Evolutionary conservation across 1,139 yeast species (phyloP).

Genomic region (Suhomyces chickasaworum): DNA sequence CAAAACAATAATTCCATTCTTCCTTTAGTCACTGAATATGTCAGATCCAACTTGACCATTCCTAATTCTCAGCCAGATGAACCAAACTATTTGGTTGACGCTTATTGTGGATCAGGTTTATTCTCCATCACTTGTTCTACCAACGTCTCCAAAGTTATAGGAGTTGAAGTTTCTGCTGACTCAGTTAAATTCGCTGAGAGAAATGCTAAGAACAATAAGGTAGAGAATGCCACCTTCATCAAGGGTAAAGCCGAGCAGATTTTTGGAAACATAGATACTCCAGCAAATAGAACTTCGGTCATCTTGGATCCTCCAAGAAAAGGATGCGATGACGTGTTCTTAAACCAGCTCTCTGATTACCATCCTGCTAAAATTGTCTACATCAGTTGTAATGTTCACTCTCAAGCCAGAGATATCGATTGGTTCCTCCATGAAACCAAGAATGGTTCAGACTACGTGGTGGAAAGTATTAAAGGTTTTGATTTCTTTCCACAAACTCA

Average conservation of each 20-base stretch:
- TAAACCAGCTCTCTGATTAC: slow-evolving; percentile 81
- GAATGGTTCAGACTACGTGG: slow-evolving; percentile 61
- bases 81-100: slow-evolving; percentile 76
- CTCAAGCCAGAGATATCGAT: slow-evolving; percentile 93
- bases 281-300: slow-evolving; percentile 76
- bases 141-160: slow-evolving; percentile 79
- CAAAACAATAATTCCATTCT: slow-evolving; percentile 93
- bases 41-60: slow-evolving; percentile 63
- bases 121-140: slow-evolving; percentile 85
- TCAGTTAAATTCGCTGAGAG: slow-evolving; percentile 83
- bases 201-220: slow-evolving; percentile 75
- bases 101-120: slow-evolving; percentile 96
- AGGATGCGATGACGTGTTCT: slow-evolving; percentile 88
- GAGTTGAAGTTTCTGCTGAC: slow-evolving; percentile 93
- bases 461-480: slow-evolving; percentile 88
- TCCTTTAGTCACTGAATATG: slow-evolving; percentile 80
- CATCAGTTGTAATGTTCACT: slow-evolving; percentile 95
- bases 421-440: slow-evolving; percentile 71
- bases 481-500: slow-evolving; percentile 98
- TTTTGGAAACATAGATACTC: slow-evolving; percentile 72
- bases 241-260: slow-evolving; percentile 93
- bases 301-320: slow-evolving; percentile 96
- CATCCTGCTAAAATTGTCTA: slow-evolving; percentile 86
- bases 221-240: slow-evolving; percentile 77
- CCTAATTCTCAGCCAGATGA: slow-evolving; percentile 40